phyloP scores from a whole-genome alignment of 2,329 filamentous ascomycete species.

The Nothopassalora personata region DNA sequence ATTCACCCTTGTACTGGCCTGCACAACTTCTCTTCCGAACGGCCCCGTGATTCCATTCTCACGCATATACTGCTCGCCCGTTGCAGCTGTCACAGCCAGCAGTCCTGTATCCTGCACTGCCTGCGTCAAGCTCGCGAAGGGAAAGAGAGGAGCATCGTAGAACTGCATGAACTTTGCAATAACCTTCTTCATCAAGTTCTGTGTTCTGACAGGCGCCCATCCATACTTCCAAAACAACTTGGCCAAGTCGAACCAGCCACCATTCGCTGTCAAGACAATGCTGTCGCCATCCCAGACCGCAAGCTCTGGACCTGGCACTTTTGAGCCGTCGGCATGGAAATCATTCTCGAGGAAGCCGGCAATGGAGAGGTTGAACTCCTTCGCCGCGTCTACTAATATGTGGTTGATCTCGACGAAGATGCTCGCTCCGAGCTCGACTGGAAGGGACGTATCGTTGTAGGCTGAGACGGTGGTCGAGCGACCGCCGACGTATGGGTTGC shows the following conservation, averaged over 20 bases:
- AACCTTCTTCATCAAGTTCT: slow-evolving; percentile 65
- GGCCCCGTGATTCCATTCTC: slow-evolving; percentile 60
- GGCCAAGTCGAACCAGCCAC: slow-evolving; percentile 71
- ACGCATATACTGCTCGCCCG: slow-evolving; percentile 67
- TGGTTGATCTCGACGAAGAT: slow-evolving; percentile 85
- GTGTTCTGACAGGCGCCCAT: slow-evolving; percentile 65
- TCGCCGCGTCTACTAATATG: slow-evolving; percentile 70
- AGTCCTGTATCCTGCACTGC: slow-evolving; percentile 64
- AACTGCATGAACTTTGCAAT: slow-evolving; percentile 70
- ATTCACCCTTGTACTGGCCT: slow-evolving; percentile 87
- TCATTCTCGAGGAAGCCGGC: background rate
- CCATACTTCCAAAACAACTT: slow-evolving; percentile 86
- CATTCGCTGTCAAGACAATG: slow-evolving; percentile 65
- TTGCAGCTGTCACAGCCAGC: slow-evolving; percentile 58
- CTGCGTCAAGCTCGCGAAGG: slow-evolving; percentile 70
- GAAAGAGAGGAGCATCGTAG: slow-evolving; percentile 78
- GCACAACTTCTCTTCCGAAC: slow-evolving; percentile 77
- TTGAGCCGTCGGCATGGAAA: slow-evolving; percentile 34
- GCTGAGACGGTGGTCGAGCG: slow-evolving; percentile 79
- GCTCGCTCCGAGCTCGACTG: slow-evolving; percentile 81
- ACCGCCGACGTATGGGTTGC: slow-evolving; percentile 70
- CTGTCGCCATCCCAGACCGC: slow-evolving; percentile 78
- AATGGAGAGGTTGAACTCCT: slow-evolving; percentile 63
- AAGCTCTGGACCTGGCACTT: slow-evolving; percentile 51
- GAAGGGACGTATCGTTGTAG: slow-evolving; percentile 60